Base-by-base conservation (phyloP, 805 yeast genomes). In the Ogataea sp. region DNA sequence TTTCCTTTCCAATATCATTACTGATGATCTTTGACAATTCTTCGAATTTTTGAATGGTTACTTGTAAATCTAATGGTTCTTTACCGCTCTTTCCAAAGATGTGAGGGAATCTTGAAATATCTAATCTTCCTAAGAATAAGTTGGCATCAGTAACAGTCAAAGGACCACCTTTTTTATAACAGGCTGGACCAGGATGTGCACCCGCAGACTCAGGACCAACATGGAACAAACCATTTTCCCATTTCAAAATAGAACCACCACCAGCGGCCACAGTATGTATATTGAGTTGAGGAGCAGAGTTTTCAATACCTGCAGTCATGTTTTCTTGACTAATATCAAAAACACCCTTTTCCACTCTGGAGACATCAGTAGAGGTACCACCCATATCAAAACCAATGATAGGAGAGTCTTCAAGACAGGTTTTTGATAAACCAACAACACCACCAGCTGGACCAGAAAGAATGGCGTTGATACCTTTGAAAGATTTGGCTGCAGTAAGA, bases 381-480 rank as follows among this genome's bases (percentile, higher is more conserved):
- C 68, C 68, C 68, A 62, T 62, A 48, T 64, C 68, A 39, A 64
- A 62, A 5, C 68, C 67, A 43, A 64, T 59, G 34, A 59, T 52
- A 6, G 70, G 58, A 29, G 45, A 34, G 6, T 42, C 37, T 40
- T 68, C 73, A 48, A 56, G 67, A 49, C 77, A 73, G 2, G 78
- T 72, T 43, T 64, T 62, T 1, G 73, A 72, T 40, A 60, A 69
- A 4, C 78, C 79, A 32, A 71, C 77, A 58, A 73, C 71, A 33
- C 77, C 78, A 36, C 78, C 78, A 33, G 78, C 79, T 2, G 78
- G 79, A 3, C 78, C 79, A 4, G 78, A 72, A 21, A 73, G 56
- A 28, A 73, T 63, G 8, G 78, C 74, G 45, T 69, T 64, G 37
- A 73, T 56, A 6, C 79, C 79, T 4, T 73, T 64, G 50, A 73